Percentiles rank a stretch among this genome's conserved stretches.
These are phyloP conservation scores for Nakataea oryzae DNA, from an alignment of 2,329 filamentous ascomycete genomes.

Conservation along the genomic window DNA sequence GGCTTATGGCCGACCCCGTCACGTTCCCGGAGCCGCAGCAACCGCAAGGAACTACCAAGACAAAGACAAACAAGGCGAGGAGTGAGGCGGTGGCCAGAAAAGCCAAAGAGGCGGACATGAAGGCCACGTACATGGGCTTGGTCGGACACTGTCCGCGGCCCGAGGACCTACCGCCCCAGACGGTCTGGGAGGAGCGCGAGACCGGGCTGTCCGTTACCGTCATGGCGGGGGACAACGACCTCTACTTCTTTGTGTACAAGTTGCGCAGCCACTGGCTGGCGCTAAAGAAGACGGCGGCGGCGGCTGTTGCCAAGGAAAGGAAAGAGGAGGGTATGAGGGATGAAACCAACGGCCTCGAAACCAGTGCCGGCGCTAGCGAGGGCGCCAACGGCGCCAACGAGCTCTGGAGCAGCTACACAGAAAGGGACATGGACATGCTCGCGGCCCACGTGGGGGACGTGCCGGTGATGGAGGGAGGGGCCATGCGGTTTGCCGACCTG, in stretches of 20 bases:
- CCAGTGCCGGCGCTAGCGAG: too few species aligned
- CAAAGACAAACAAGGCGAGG: not conserved
- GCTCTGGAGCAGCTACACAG: not conserved
- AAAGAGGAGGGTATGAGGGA: not conserved
- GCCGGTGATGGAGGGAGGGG: not conserved
- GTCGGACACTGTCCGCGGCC: slow-evolving; percentile 6
- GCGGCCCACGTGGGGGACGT: slow-evolving; percentile 4
- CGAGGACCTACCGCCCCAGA: slow-evolving; percentile 1
- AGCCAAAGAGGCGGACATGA: slow-evolving; percentile 7
- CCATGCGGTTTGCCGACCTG: slow-evolving; percentile 4
- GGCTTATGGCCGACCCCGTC: slow-evolving; percentile 8
- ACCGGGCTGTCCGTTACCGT: not conserved
- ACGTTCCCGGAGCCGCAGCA: not conserved
- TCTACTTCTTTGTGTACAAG: slow-evolving; percentile 7
- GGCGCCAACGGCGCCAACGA: too few species aligned
- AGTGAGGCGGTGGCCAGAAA: too few species aligned
- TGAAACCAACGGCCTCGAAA: not conserved
- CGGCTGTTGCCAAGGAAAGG: not conserved
- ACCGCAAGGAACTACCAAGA: too few species aligned
- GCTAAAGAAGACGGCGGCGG: not conserved
- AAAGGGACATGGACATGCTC: slow-evolving; percentile 4
- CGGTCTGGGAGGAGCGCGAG: slow-evolving; percentile 5
- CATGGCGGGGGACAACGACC: slow-evolving; percentile 4
- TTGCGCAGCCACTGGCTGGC: not conserved
- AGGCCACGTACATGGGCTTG: slow-evolving; percentile 9